A percentile compares a stretch with the other conserved stretches of the same genome.
These are phyloP conservation scores for Metroxylon sagu DNA, from an alignment of 176 grass and related monocot species.

Conservation along the genomic window DNA sequence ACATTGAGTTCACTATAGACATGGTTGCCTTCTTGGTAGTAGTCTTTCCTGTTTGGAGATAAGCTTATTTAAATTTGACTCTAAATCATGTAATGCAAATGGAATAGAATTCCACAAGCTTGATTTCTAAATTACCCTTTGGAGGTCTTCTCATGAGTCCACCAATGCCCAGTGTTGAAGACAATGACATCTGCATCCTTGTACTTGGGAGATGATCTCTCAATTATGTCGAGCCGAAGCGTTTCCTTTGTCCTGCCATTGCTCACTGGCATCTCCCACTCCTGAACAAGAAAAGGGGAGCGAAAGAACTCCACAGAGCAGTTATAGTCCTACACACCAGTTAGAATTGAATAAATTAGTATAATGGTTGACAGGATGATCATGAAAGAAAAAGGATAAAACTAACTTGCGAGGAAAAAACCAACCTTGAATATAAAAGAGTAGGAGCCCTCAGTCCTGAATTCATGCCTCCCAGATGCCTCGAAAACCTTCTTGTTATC, in stretches of 20 bases:
- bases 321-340: slow-evolving; percentile 61
- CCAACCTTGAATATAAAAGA: slow-evolving; percentile 63
- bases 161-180: slow-evolving; percentile 98
- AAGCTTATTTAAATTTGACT: too few species aligned
- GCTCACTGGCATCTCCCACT: slow-evolving; percentile 54
- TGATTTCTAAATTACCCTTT: slow-evolving; percentile 47
- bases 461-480: slow-evolving; percentile 58
- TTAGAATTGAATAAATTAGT: neutral
- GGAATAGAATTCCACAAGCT: too few species aligned
- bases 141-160: slow-evolving; percentile 94
- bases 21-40: slow-evolving; percentile 88
- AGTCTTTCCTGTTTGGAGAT: slow-evolving; percentile 59
- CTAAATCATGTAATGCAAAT: too few species aligned
- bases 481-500: slow-evolving; percentile 69
- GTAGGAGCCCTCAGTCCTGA: slow-evolving; percentile 59
- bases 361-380: neutral
- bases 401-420: neutral
- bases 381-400: neutral
- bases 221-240: slow-evolving; percentile 80
- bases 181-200: slow-evolving; percentile 83
- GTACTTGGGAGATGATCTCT: slow-evolving; percentile 77
- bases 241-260: slow-evolving; percentile 67
- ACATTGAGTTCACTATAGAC: slow-evolving; percentile 69
- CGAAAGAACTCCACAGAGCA: slow-evolving; percentile 81
- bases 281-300: slow-evolving; percentile 79